phyloP scores from a whole-genome alignment of 345 rosid species.

The Ceriops zippeliana region DNA sequence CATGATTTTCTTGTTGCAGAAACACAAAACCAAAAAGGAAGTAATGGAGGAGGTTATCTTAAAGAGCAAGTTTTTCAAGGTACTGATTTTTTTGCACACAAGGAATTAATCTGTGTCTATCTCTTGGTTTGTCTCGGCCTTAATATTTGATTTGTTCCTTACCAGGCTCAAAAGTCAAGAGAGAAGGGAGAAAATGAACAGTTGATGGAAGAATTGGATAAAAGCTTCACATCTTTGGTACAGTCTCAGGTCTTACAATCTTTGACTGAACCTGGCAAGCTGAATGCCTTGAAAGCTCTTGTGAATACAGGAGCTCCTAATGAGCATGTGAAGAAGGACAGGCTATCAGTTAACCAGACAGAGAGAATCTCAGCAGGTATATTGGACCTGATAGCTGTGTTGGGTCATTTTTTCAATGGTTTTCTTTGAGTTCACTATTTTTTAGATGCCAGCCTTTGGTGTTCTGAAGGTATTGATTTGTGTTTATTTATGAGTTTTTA shows the following conservation, averaged over 20 bases:
- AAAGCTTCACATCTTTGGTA: constrained; percentile 58
- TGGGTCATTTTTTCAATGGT: background rate
- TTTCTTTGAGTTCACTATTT: background rate
- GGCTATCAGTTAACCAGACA: constrained; percentile 18
- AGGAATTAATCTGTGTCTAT: background rate
- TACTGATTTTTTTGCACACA: constrained; percentile 18
- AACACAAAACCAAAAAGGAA: constrained; percentile 80
- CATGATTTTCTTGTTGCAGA: constrained; percentile 42
- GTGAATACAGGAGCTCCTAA: constrained; percentile 36
- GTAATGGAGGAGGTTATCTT: constrained; percentile 84
- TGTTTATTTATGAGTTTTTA: background rate
- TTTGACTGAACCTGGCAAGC: constrained; percentile 62
- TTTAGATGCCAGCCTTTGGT: background rate
- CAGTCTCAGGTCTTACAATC: constrained; percentile 53
- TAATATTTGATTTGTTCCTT: constrained; percentile 4
- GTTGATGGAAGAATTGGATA: constrained; percentile 74
- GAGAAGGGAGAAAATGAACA: constrained; percentile 79
- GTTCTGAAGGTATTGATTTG: constrained; percentile 3
- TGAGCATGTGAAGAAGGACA: constrained; percentile 36
- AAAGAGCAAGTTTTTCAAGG: constrained; percentile 96
- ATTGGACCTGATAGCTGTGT: background rate
- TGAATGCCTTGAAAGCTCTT: constrained; percentile 57
- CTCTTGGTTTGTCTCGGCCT: background rate
- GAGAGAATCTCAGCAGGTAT: constrained; percentile 41
- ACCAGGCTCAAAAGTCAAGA: constrained; percentile 83